Evolutionary conservation across 805 yeast species (phyloP), one percentile per base, ranked within the genome.

Genomic region (Metschnikowia gelsemii): DNA sequence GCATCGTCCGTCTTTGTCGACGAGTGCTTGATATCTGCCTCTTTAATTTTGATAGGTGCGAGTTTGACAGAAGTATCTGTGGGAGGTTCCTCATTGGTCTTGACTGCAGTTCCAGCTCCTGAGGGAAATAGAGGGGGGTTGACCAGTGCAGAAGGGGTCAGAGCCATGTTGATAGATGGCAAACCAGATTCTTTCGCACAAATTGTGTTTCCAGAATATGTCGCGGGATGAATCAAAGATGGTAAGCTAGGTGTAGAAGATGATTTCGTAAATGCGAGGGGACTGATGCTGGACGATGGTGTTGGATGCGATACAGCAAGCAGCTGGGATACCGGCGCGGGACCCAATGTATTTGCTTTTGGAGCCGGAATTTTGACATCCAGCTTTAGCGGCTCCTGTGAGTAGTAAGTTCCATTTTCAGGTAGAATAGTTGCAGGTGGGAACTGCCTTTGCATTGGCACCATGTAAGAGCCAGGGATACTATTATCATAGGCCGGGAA

Each of bases 11-110:
- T 11, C n/a, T 37, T 39, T 5, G 32, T 35, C n/a, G 46, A 14
- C 9, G 14, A 29, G 3, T 26, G 34, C 26, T 26, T 28, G 8
- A 31, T 33, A n/a, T 14, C 30, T 8, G 22, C 42, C 17, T 8
- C 17, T 8, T 27, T 32, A 23, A 24, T 18, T 17, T 46, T 32
- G 12, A 47, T 40, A 7, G 51, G 51, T 19, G 51, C 46, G 24
- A 47, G 49, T 21, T 35, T 44, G 22, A 41, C 21, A 12, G 30
- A 5, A 9, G 26, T 6, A 7, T 34, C 34, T 14, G 16, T 24
- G 21, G 35, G 14, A 14, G 13, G 16, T 14, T 20, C 21, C 13
- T 18, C 31, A n/a, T 8, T 11, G 7, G 19, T 16, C 14, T 26
- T 11, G 11, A 16, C 17, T 12, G 35, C 20, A 7, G 35, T 12